Conservation (phyloP, 2,329 filamentous ascomycete genomes). For the Berkeleyomyces basicola region DNA sequence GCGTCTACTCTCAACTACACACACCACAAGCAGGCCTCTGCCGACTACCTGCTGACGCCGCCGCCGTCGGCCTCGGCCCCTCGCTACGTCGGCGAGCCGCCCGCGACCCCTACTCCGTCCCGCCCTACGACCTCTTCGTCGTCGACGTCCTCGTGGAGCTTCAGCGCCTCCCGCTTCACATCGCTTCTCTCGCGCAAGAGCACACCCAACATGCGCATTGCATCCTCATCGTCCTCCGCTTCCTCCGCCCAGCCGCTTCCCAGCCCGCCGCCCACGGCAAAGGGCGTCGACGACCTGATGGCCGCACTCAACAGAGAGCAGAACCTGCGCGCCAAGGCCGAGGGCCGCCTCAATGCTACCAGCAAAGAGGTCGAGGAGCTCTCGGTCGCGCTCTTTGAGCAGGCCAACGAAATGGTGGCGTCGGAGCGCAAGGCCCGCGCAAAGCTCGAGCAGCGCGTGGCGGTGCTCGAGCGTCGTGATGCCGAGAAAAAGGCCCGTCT, state of each 20-base stretch:
- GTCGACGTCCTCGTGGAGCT: slow-evolving; percentile 30
- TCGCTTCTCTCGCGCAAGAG: slow-evolving; percentile 33
- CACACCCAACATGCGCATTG: slow-evolving; percentile 23
- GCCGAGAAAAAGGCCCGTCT: slow-evolving; percentile 50
- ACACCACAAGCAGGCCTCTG: slow-evolving; percentile 17
- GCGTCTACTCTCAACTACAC: slow-evolving; percentile 17
- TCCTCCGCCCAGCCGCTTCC: slow-evolving; percentile 21
- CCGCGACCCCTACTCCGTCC: slow-evolving; percentile 18
- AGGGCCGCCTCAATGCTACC: slow-evolving; percentile 48
- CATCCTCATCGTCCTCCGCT: slow-evolving; percentile 17
- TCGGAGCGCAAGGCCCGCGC: slow-evolving; percentile 54
- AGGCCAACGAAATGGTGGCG: slow-evolving; percentile 80
- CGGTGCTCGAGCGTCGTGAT: slow-evolving; percentile 52
- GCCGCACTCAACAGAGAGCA: slow-evolving; percentile 51
- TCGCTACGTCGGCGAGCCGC: slow-evolving; percentile 5
- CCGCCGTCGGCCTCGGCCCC: slow-evolving; percentile 12
- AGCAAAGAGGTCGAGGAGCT: slow-evolving; percentile 64
- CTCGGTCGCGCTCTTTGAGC: slow-evolving; percentile 57
- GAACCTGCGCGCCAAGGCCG: slow-evolving; percentile 48
- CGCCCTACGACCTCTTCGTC: slow-evolving; percentile 23
- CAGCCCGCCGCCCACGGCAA: slow-evolving; percentile 16
- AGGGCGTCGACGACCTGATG: slow-evolving; percentile 30
- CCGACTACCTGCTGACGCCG: slow-evolving; percentile 17
- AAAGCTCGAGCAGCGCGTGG: slow-evolving; percentile 53
- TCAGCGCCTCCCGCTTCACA: slow-evolving; percentile 27